A percentile compares a stretch with the other conserved stretches of the same genome.
These are phyloP conservation scores for Gremmenia infestans DNA, from an alignment of 2,329 filamentous ascomycete genomes.

Conservation along the genomic window DNA sequence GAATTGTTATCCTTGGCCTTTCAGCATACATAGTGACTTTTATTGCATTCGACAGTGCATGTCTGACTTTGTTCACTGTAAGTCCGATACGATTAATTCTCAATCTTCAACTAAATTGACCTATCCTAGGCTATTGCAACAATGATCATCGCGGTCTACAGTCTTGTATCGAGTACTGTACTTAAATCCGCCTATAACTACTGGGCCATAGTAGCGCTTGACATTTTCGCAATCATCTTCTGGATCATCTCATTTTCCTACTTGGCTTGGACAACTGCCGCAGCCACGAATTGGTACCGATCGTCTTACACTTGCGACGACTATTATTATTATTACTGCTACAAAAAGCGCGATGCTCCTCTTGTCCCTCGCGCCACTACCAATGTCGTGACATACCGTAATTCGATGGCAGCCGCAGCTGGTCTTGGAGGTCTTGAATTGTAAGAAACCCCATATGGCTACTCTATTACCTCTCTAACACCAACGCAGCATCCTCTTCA, in stretches of 20 bases:
- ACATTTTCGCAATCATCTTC: constrained; percentile 47
- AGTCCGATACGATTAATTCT: constrained; percentile 19
- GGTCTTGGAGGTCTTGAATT: constrained; percentile 20
- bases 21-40: constrained; percentile 40
- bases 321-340: constrained; percentile 9
- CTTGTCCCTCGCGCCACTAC: constrained; percentile 1
- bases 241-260: constrained; percentile 38
- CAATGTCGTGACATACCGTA: constrained; percentile 12
- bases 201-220: constrained; percentile 47
- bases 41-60: constrained; percentile 27
- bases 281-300: background rate
- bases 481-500: constrained; percentile 16
- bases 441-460: constrained; percentile 5
- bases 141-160: constrained; percentile 42
- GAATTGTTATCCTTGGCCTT: constrained; percentile 43
- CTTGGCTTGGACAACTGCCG: constrained; percentile 14
- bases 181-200: constrained; percentile 43
- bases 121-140: constrained; percentile 35
- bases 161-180: constrained; percentile 32
- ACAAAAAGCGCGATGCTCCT: constrained; percentile 6
- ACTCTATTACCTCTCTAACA: background rate
- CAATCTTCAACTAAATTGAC: background rate
- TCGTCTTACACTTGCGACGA: constrained; percentile 4
- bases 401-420: constrained; percentile 15
- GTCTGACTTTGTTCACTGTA: constrained; percentile 35